Conservation (phyloP, 495 filamentous ascomycete species). For the Lasiosphaeriaceae sp. region DNA sequence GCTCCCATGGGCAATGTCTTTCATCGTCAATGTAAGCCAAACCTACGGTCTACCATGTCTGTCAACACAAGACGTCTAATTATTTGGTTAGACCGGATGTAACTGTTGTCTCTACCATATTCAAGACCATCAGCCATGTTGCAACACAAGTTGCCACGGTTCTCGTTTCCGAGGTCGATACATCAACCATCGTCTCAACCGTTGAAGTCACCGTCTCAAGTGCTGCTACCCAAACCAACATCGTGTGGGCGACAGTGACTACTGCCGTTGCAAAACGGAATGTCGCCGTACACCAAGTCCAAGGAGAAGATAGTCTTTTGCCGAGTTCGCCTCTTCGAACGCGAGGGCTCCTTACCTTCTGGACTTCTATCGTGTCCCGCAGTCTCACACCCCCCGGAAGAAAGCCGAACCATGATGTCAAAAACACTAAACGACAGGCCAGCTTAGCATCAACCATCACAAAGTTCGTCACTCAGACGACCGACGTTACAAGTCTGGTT, state of each 20-base stretch:
- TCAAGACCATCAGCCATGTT: slow-evolving; percentile 12
- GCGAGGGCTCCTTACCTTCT: neutral
- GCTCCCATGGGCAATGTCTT: slow-evolving; percentile 25
- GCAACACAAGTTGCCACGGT: slow-evolving; percentile 25
- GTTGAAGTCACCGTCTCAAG: slow-evolving; percentile 23
- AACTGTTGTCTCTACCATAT: slow-evolving; percentile 20
- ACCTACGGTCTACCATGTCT: neutral
- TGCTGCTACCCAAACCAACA: slow-evolving; percentile 23
- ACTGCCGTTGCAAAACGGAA: slow-evolving; percentile 1
- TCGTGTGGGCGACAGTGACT: slow-evolving; percentile 22
- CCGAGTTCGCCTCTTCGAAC: neutral
- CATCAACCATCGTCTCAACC: slow-evolving; percentile 21
- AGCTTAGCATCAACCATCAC: slow-evolving; percentile 11
- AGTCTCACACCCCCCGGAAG: neutral
- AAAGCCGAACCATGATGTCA: neutral
- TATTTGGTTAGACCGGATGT: slow-evolving; percentile 10
- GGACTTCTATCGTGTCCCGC: neutral
- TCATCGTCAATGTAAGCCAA: slow-evolving; percentile 18
- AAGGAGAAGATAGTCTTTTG: neutral
- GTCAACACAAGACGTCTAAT: neutral
- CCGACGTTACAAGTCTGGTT: slow-evolving; percentile 11
- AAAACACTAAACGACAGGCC: neutral
- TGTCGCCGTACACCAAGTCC: neutral
- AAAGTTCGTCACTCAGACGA: slow-evolving; percentile 16
- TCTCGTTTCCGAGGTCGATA: slow-evolving; percentile 19